phyloP scores from a whole-genome alignment of 1,284 basidiomycete genomes.

The Cryptococcus maquisensis region DNA sequence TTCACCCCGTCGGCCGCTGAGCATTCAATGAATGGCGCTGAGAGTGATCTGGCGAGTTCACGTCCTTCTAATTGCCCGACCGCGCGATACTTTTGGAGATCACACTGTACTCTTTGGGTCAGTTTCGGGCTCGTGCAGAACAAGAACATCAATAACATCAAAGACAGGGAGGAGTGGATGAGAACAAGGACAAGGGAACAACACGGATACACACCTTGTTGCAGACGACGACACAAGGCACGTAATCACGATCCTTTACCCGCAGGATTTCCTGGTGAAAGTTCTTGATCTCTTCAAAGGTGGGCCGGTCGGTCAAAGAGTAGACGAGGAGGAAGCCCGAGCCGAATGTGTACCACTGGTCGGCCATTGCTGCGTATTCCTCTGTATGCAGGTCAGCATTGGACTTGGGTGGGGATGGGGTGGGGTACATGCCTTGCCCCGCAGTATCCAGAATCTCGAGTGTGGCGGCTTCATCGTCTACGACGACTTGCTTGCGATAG shows the following conservation, averaged over 20 bases:
- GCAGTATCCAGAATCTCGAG: conserved; percentile 58
- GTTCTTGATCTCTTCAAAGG: conserved; percentile 53
- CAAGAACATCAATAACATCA: no score
- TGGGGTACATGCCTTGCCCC: conserved; percentile 45
- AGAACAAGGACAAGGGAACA: neutral
- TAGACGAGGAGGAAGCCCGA: conserved; percentile 58
- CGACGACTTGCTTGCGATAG: conserved; percentile 53
- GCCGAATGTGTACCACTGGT: conserved; percentile 58
- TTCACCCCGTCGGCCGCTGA: conserved; percentile 56
- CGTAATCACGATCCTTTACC: conserved; percentile 54
- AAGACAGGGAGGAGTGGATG: neutral
- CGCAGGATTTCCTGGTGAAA: conserved; percentile 54
- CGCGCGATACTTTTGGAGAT: conserved; percentile 53
- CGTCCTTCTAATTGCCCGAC: conserved; percentile 53
- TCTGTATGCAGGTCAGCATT: conserved; percentile 19
- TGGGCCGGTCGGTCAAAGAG: conserved; percentile 55
- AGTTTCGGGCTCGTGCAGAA: no score
- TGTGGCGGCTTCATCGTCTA: conserved; percentile 57
- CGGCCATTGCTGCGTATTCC: conserved; percentile 53
- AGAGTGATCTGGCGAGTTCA: conserved; percentile 52
- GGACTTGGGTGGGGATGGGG: neutral
- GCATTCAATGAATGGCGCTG: conserved; percentile 55
- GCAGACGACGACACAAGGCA: conserved; percentile 56
- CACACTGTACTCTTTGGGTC: conserved; percentile 46
- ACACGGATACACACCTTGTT: conserved; percentile 34